These are phyloP conservation scores for Cordyceps militaris DNA, from an alignment of 2,329 filamentous ascomycete species.

Conservation along the genomic window DNA sequence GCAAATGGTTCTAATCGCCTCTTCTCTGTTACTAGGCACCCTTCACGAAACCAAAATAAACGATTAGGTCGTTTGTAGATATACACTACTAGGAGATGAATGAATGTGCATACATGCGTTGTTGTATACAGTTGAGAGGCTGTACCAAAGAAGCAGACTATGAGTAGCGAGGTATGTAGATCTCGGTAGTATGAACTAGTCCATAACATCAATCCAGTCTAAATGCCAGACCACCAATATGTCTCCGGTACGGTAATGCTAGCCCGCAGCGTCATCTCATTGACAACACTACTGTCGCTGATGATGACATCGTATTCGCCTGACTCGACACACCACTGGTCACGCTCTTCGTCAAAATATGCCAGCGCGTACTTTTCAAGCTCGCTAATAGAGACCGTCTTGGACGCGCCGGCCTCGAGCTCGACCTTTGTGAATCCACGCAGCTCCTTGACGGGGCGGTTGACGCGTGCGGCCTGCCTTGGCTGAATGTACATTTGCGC, in stretches of 20 bases:
- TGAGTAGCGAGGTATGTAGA: background rate
- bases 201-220: constrained; percentile 3
- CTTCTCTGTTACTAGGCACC: too few relatives aligned
- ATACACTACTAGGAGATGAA: too few relatives aligned
- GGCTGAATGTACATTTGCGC: constrained; percentile 51
- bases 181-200: background rate
- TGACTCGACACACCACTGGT: constrained; percentile 59
- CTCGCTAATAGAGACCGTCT: constrained; percentile 48
- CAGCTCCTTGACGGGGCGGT: constrained; percentile 53
- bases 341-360: constrained; percentile 63
- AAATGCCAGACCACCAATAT: constrained; percentile 62
- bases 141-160: background rate
- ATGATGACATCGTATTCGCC: constrained; percentile 59
- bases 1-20: too few relatives aligned
- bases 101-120: too few relatives aligned
- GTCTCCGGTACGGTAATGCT: constrained; percentile 53
- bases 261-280: constrained; percentile 40
- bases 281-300: constrained; percentile 47
- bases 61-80: too few relatives aligned
- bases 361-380: constrained; percentile 58
- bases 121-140: background rate
- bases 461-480: constrained; percentile 46
- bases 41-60: too few relatives aligned
- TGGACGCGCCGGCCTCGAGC: constrained; percentile 52
- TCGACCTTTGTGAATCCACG: constrained; percentile 60